Conservation (phyloP, 2,329 filamentous ascomycete genomes). For the Pestalotiopsis sp. region DNA sequence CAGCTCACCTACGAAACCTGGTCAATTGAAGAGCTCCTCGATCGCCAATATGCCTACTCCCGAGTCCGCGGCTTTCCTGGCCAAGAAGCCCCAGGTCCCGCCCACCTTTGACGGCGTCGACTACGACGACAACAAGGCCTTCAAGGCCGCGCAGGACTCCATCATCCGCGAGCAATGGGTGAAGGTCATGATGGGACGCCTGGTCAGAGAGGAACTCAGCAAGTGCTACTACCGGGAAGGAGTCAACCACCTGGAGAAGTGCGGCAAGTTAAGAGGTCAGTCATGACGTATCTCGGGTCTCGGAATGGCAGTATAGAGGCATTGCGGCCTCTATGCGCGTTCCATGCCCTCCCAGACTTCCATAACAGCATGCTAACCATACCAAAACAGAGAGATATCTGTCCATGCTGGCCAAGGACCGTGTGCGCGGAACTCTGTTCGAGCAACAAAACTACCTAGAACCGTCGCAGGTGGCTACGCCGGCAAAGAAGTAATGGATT, state of each 20-base stretch:
- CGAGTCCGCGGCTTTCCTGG: conserved; percentile 80
- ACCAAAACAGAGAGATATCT: conserved; percentile 61
- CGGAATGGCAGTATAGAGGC: neutral
- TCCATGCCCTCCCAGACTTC: neutral
- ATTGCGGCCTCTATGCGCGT: neutral
- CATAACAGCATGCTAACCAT: conserved; percentile 3
- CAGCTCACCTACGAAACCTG: neutral
- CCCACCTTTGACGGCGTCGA: conserved; percentile 86
- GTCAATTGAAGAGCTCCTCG: conserved; percentile 11
- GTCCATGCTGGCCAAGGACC: conserved; percentile 73
- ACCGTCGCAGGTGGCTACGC: conserved; percentile 11
- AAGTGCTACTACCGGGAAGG: conserved; percentile 86
- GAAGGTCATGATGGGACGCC: conserved; percentile 82
- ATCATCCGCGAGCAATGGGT: conserved; percentile 89
- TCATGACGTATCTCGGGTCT: conserved; percentile 18
- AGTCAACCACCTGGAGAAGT: conserved; percentile 88
- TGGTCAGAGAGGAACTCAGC: conserved; percentile 80
- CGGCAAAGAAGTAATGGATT: conserved; percentile 4
- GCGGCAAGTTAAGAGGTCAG: conserved; percentile 79
- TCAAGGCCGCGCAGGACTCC: conserved; percentile 83
- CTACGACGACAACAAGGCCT: conserved; percentile 78
- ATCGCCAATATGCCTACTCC: conserved; percentile 71
- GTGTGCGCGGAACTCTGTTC: conserved; percentile 79
- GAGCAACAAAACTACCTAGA: conserved; percentile 76
- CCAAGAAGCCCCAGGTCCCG: conserved; percentile 80